phyloP scores from a whole-genome alignment of 1,284 basidiomycete genomes.

The Apiotrichum domesticum region DNA sequence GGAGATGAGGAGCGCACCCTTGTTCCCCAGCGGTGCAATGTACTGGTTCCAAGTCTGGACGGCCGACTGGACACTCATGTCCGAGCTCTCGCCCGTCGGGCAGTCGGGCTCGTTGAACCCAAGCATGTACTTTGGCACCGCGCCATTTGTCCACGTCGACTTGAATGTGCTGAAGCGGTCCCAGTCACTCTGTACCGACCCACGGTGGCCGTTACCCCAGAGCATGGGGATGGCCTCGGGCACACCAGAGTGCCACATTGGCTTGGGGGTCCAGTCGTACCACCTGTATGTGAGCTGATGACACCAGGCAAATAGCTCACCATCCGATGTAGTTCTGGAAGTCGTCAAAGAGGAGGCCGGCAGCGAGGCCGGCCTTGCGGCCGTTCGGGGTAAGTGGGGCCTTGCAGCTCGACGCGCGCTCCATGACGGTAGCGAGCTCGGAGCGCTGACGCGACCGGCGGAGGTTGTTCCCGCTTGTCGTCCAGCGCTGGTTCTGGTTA shows the following conservation, averaged over 20 bases:
- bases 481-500: slow-evolving; percentile 17
- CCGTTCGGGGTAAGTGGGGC: slow-evolving; percentile 24
- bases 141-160: background rate
- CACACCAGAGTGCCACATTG: slow-evolving; percentile 12
- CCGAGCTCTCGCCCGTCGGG: slow-evolving; percentile 17
- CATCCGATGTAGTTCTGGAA: slow-evolving; percentile 19
- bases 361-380: slow-evolving; percentile 44
- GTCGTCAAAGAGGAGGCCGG: slow-evolving; percentile 25
- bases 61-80: slow-evolving; percentile 15
- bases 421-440: background rate
- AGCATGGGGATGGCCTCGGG: slow-evolving; percentile 39
- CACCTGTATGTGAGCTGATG: slow-evolving; percentile 34
- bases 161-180: slow-evolving; percentile 40
- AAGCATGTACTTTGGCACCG: slow-evolving; percentile 31
- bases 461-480: background rate
- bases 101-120: slow-evolving; percentile 48
- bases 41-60: slow-evolving; percentile 38
- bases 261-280: slow-evolving; percentile 26
- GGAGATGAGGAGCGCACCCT: slow-evolving; percentile 35
- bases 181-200: background rate
- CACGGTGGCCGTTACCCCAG: slow-evolving; percentile 41
- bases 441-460: background rate
- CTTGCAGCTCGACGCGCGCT: background rate
- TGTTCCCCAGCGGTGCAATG: slow-evolving; percentile 31
- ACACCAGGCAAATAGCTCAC: too few species aligned